Conservation (phyloP, 2,329 filamentous ascomycete genomes). For the Diplocarpon mali region DNA sequence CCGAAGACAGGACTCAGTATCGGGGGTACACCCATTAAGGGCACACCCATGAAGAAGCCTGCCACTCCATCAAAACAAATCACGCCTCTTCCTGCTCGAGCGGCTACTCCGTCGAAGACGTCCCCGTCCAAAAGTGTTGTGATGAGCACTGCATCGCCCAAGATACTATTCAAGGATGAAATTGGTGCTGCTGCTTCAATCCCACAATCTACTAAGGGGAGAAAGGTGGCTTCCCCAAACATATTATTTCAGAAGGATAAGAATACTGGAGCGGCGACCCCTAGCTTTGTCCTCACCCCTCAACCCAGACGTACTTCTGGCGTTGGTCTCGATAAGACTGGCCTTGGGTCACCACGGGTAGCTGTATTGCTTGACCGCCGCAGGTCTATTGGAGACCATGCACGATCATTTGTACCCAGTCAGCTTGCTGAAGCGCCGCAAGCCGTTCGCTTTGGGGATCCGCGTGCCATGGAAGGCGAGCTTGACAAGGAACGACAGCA, state of each 20-base stretch:
- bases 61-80: slow-evolving; percentile 30
- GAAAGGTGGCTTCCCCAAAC: slow-evolving; percentile 28
- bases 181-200: slow-evolving; percentile 27
- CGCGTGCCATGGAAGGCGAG: slow-evolving; percentile 49
- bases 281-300: slow-evolving; percentile 53
- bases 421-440: slow-evolving; percentile 29
- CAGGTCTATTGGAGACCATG: slow-evolving; percentile 57
- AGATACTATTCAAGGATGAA: slow-evolving; percentile 33
- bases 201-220: slow-evolving; percentile 27
- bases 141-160: slow-evolving; percentile 37
- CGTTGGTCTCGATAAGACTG: slow-evolving; percentile 56
- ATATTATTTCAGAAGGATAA: slow-evolving; percentile 43
- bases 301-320: slow-evolving; percentile 51
- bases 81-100: slow-evolving; percentile 34
- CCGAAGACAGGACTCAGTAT: slow-evolving; percentile 25
- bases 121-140: slow-evolving; percentile 37
- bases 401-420: slow-evolving; percentile 50
- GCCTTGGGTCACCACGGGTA: slow-evolving; percentile 65
- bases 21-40: slow-evolving; percentile 22
- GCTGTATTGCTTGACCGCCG: slow-evolving; percentile 61
- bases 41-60: slow-evolving; percentile 27
- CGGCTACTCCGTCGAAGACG: slow-evolving; percentile 39
- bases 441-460: slow-evolving; percentile 58
- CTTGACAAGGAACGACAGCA: slow-evolving; percentile 50
- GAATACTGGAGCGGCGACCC: slow-evolving; percentile 45